Conservation (phyloP, 768 basidiomycete species). For the Pisolithus albus region DNA sequence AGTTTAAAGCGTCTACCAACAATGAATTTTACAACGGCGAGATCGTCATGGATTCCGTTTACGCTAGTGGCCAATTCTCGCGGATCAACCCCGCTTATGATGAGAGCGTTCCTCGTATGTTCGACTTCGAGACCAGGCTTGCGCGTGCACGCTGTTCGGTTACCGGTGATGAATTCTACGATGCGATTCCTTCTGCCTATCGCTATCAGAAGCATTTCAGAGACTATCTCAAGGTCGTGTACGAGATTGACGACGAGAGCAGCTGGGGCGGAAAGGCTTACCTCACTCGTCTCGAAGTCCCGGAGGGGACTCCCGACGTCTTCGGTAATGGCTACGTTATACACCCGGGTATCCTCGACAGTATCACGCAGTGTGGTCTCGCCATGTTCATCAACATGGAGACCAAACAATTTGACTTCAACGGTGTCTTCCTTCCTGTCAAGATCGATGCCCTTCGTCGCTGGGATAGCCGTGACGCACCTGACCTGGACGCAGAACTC, state of each 20-base stretch:
- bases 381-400: conserved; percentile 20
- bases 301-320: conserved; percentile 19
- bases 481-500: conserved; percentile 18
- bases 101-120: conserved; percentile 13
- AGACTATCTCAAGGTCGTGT: conserved; percentile 23
- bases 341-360: conserved; percentile 30
- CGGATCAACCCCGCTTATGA: conserved; percentile 22
- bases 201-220: conserved; percentile 18
- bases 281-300: conserved; percentile 16
- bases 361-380: conserved; percentile 27
- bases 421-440: conserved; percentile 26
- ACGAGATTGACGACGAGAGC: conserved; percentile 22
- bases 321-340: conserved; percentile 25
- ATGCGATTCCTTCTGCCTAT: conserved; percentile 9
- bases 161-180: conserved; percentile 13
- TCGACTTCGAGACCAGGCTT: conserved; percentile 20
- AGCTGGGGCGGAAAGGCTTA: conserved; percentile 24
- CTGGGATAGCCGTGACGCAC: conserved; percentile 22
- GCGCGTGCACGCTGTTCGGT: conserved; percentile 7
- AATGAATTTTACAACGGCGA: conserved; percentile 16
- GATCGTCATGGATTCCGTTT: conserved; percentile 24
- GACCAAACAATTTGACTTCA: conserved; percentile 26
- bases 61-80: conserved; percentile 24
- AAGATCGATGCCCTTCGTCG: conserved; percentile 25
- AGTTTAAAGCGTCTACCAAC: conserved; percentile 23